phyloP scores from a whole-genome alignment of 2,329 filamentous ascomycete genomes.

The Escovopsis sp. region DNA sequence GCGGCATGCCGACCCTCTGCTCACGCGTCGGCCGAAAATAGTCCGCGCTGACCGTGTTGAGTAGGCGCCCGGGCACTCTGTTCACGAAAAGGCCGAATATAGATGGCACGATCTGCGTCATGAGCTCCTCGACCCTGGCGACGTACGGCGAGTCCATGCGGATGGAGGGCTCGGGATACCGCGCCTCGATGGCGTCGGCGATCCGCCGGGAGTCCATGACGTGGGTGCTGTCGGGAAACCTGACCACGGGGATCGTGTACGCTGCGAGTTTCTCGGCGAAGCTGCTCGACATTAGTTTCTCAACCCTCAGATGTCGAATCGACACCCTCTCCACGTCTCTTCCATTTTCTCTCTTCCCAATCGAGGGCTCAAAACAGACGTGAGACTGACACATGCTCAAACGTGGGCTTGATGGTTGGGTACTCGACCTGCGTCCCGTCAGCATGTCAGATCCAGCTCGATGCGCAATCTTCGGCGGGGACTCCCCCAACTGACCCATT shows the following conservation, averaged over 20 bases:
- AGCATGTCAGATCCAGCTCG: background rate
- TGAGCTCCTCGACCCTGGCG: constrained; percentile 26
- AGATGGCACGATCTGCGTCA: constrained; percentile 16
- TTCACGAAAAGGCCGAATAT: constrained; percentile 31
- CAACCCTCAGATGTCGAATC: no score
- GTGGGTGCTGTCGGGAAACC: constrained; percentile 35
- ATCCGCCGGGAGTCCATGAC: constrained; percentile 52
- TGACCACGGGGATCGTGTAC: constrained; percentile 33
- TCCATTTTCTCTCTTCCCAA: background rate
- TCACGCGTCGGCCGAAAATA: constrained; percentile 44
- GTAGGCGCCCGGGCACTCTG: constrained; percentile 31
- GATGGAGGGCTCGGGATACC: constrained; percentile 42
- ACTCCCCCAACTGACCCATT: constrained; percentile 32
- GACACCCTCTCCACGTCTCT: no score
- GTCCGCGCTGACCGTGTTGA: constrained; percentile 33
- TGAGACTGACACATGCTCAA: constrained; percentile 36
- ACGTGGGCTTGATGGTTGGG: constrained; percentile 43
- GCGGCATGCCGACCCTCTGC: constrained; percentile 32
- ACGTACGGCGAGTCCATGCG: constrained; percentile 40
- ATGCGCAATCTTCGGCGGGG: no score
- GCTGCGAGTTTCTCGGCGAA: constrained; percentile 3
- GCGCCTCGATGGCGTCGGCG: constrained; percentile 40
- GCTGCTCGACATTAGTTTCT: constrained; percentile 1
- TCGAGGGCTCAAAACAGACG: background rate
- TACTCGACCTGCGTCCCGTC: constrained; percentile 37